Percentiles rank a stretch among this genome's conserved stretches.
These are phyloP conservation scores for Amyloporia xantha DNA, from an alignment of 768 basidiomycete species.

Conservation along the genomic window DNA sequence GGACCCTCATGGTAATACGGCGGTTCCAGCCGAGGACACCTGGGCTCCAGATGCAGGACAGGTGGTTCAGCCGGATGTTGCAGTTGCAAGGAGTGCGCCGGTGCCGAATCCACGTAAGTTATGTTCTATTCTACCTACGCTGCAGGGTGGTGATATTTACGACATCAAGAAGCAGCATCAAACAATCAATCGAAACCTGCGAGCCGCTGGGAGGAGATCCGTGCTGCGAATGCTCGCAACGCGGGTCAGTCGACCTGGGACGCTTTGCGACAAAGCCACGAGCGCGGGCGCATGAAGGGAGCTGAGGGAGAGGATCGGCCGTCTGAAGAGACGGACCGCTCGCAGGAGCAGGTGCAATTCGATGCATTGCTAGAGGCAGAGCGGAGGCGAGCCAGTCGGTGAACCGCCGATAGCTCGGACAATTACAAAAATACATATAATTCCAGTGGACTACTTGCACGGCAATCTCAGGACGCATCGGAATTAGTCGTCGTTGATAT, in stretches of 20 bases:
- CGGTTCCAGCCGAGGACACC: conserved; percentile 5
- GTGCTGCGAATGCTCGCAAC: conserved; percentile 41
- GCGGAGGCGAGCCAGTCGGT: conserved; percentile 29
- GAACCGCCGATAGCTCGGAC: too few relatives aligned
- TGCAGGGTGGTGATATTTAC: neutral
- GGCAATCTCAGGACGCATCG: too few relatives aligned
- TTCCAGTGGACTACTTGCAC: too few relatives aligned
- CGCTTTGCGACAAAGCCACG: conserved; percentile 45
- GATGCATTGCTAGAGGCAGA: conserved; percentile 56
- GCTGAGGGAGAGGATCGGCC: conserved; percentile 4
- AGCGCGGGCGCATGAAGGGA: conserved; percentile 33
- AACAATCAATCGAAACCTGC: neutral
- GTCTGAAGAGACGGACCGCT: conserved; percentile 23
- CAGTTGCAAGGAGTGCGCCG: neutral
- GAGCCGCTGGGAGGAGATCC: conserved; percentile 63
- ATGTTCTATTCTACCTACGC: neutral
- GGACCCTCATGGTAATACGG: conserved; percentile 7
- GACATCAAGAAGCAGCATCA: neutral
- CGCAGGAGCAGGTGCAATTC: conserved; percentile 47
- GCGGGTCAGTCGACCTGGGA: conserved; percentile 59
- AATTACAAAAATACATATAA: too few relatives aligned
- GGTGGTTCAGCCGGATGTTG: neutral
- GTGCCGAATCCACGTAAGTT: neutral
- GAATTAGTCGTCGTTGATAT: too few relatives aligned
- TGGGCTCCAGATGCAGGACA: conserved; percentile 1